These are phyloP conservation scores for Tulasnella sp. DNA, from an alignment of 768 basidiomycete genomes.

Conservation along the genomic window DNA sequence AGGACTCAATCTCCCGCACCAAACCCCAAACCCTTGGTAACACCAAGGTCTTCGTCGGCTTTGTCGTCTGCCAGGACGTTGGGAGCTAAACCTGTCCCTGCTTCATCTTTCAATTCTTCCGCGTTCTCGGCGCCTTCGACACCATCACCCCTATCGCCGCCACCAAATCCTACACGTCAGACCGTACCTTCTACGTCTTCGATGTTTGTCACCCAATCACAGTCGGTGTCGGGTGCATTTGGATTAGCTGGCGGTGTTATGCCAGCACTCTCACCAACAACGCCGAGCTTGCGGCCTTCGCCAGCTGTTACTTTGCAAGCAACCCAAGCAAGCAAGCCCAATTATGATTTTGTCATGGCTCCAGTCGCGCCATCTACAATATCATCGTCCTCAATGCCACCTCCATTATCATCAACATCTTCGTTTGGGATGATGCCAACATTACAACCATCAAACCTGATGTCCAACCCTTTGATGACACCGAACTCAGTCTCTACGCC, in stretches of 20 bases:
- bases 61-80: constrained; percentile 3
- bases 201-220: background rate
- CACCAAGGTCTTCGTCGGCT: background rate
- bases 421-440: background rate
- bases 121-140: constrained; percentile 1
- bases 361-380: constrained; percentile 18
- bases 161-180: background rate
- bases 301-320: constrained; percentile 14
- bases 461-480: background rate
- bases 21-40: background rate
- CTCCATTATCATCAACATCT: constrained; percentile 33
- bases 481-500: constrained; percentile 8
- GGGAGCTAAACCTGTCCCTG: background rate
- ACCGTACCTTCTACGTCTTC: background rate
- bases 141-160: constrained; percentile 8
- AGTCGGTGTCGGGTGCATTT: constrained; percentile 26
- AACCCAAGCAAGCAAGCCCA: constrained; percentile 27
- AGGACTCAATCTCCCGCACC: constrained; percentile 15
- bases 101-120: background rate
- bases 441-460: constrained; percentile 1
- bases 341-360: too few species aligned
- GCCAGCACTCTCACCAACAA: constrained; percentile 13
- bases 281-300: background rate
- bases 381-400: constrained; percentile 21
- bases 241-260: too few species aligned